These are phyloP conservation scores for Tubosaeta sp. DNA, from an alignment of 768 basidiomycete genomes.

Conservation along the genomic window DNA sequence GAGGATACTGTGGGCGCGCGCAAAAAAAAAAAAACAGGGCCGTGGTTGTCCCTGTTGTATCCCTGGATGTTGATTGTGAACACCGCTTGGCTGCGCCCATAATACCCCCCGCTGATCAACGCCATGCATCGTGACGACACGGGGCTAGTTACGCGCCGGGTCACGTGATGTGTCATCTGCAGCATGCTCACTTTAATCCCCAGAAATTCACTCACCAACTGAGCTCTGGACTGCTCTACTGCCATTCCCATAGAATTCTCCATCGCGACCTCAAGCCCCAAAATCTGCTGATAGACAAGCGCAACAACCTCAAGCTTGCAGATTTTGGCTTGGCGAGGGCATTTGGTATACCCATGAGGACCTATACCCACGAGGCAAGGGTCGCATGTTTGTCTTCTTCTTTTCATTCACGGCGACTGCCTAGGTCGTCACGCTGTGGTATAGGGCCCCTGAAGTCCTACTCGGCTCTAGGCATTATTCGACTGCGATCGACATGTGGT, in stretches of 20 bases:
- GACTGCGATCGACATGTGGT: slow-evolving; percentile 99
- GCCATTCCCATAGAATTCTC: slow-evolving; percentile 94
- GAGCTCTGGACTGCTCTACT: slow-evolving; percentile 85
- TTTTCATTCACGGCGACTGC: slow-evolving; percentile 9
- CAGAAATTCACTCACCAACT: slow-evolving; percentile 98
- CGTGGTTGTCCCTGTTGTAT: neutral
- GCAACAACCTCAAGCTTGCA: slow-evolving; percentile 90
- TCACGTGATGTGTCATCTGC: slow-evolving; percentile 29
- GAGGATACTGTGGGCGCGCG: slow-evolving; percentile 21
- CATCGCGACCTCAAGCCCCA: slow-evolving; percentile 97
- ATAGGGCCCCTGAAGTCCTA: slow-evolving; percentile 95
- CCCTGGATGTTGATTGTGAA: slow-evolving; percentile 8
- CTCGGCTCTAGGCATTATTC: slow-evolving; percentile 95
- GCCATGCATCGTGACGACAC: slow-evolving; percentile 18
- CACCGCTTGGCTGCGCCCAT: slow-evolving; percentile 2
- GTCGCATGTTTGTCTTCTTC: neutral
- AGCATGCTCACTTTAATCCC: slow-evolving; percentile 8
- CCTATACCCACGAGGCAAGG: slow-evolving; percentile 96
- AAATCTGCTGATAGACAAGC: slow-evolving; percentile 87
- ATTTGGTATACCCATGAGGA: slow-evolving; percentile 96
- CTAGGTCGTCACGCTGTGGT: slow-evolving; percentile 99
- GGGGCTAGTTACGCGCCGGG: slow-evolving; percentile 19
- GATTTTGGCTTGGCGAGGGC: slow-evolving; percentile 96
- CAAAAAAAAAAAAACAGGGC: slow-evolving; percentile 1
- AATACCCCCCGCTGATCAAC: slow-evolving; percentile 15